Evolutionary conservation across 192 early-diverging fungal genomes (phyloP), one percentile per base, ranked within the genome.

Genomic region (Coemansia sp.): DNA sequence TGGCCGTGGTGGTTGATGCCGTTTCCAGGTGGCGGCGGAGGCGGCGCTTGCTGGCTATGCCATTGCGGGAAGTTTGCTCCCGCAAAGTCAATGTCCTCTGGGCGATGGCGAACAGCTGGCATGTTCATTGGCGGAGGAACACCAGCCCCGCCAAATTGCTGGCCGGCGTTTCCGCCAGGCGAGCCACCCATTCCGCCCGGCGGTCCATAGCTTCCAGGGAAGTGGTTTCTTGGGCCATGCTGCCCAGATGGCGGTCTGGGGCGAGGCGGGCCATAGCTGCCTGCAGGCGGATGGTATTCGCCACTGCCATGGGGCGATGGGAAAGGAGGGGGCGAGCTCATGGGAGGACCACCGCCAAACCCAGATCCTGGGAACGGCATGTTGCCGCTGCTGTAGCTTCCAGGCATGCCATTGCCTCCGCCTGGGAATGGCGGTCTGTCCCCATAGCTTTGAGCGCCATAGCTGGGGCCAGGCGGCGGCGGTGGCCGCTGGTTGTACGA

Each of bases 71-170:
- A 78, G 50, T 78, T 64, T 39, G 52, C 55, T 19, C 56, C 69
- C 5, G 46, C 43, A 65, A 72, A 78, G 63, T 77, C 73, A 53
- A 77, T 77, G 46, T 77, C 67, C 30, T 77, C 73, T 9, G 55
- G 55, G 2, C 63, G 55, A 30, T 69, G 58, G 13, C 52, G 56
- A 15, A 66, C 73, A 26, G 66, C 58, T 3, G 73, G 73, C 72
- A 69, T 69, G 55, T 65, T 69, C 45, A 57, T 50, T 16, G 72
- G 66, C 26, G 59, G 53, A 0, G 66, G 48, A 23, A 61, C 36
- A 19, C 61, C 65, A 20, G 50, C 57, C 28, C 52, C 44, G 43
- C 55, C 55, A 11, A 54, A 46, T 12, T 43, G 50, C 19, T 12
- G 35, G 13, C 37, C 36, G 6, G 11, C 4, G 35, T 51, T 37